These are phyloP conservation scores for Parasarocladium wereldwijsianum DNA, from an alignment of 2,329 filamentous ascomycete species.

Conservation along the genomic window DNA sequence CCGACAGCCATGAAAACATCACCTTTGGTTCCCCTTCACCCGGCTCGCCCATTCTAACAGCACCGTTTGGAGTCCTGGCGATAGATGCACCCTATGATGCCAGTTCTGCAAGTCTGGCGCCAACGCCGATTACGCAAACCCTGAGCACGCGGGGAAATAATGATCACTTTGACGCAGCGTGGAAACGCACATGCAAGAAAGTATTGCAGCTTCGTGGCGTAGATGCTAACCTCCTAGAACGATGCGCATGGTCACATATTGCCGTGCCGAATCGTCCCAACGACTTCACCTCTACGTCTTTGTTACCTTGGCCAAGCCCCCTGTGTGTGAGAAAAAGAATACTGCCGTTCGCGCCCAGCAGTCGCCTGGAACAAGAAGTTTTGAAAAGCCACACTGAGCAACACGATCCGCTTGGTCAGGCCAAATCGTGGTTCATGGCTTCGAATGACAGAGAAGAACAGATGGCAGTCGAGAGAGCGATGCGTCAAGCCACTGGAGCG, in stretches of 20 bases:
- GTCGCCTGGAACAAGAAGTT: slow-evolving; percentile 23
- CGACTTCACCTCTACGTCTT: slow-evolving; percentile 18
- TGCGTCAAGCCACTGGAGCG: slow-evolving; percentile 26
- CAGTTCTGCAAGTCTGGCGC: slow-evolving; percentile 23
- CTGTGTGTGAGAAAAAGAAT: slow-evolving; percentile 37
- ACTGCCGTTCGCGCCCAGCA: slow-evolving; percentile 23
- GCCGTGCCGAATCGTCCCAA: slow-evolving; percentile 30
- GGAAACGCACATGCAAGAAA: slow-evolving; percentile 35
- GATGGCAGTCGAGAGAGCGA: slow-evolving; percentile 31
- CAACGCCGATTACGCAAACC: slow-evolving; percentile 38
- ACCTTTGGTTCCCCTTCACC: slow-evolving; percentile 18
- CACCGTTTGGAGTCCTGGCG: slow-evolving; percentile 33
- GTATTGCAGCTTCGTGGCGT: slow-evolving; percentile 36
- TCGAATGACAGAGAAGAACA: slow-evolving; percentile 30
- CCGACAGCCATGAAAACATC: too few relatives aligned
- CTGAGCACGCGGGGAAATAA: slow-evolving; percentile 24
- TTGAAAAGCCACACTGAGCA: slow-evolving; percentile 23
- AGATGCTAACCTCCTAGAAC: slow-evolving; percentile 24
- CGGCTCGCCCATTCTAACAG: slow-evolving; percentile 33
- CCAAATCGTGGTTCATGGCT: slow-evolving; percentile 32
- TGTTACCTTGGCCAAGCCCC: slow-evolving; percentile 37
- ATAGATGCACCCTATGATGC: slow-evolving; percentile 11
- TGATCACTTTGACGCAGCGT: slow-evolving; percentile 26
- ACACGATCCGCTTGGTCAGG: slow-evolving; percentile 33
- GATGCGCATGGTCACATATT: slow-evolving; percentile 35